Percentiles rank a stretch among this genome's conserved stretches.
Conservation (phyloP, 2,329 filamentous ascomycete genomes). For the Alternaria sp. region DNA sequence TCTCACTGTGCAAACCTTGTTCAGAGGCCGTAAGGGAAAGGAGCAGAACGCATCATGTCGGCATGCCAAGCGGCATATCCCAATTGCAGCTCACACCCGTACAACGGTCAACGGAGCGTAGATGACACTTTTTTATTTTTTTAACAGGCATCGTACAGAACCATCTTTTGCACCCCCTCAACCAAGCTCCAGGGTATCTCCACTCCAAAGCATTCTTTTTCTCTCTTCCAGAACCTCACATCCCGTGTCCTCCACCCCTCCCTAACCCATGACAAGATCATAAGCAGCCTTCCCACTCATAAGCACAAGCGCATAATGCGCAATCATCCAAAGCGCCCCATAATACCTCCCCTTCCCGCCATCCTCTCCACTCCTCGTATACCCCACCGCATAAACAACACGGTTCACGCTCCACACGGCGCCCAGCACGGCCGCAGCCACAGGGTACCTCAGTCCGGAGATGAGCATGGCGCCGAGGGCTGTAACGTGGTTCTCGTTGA, state of each 20-base stretch:
- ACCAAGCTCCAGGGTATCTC: neutral
- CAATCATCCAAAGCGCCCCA: slow-evolving; percentile 47
- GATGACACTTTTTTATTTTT: neutral
- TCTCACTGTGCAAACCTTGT: neutral
- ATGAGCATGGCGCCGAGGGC: slow-evolving; percentile 63
- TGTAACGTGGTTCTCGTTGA: slow-evolving; percentile 65
- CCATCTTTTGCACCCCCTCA: neutral
- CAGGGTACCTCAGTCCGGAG: slow-evolving; percentile 63
- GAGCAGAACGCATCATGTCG: neutral
- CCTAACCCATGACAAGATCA: slow-evolving; percentile 32
- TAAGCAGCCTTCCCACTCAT: slow-evolving; percentile 41
- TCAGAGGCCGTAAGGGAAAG: neutral
- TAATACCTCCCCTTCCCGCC: slow-evolving; percentile 57
- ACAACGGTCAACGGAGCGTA: neutral
- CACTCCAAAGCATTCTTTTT: neutral
- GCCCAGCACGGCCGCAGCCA: slow-evolving; percentile 57
- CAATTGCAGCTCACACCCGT: neutral
- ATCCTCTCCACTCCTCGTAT: slow-evolving; percentile 52
- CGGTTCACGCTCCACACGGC: slow-evolving; percentile 61
- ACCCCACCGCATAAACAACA: slow-evolving; percentile 59
- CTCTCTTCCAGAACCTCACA: too few species aligned
- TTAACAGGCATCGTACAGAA: neutral
- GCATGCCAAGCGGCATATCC: neutral
- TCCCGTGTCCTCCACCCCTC: neutral
- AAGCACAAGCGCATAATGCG: slow-evolving; percentile 41